Evolutionary conservation across 2,329 filamentous ascomycete species (phyloP).

Genomic region (Claviceps sorghi): DNA sequence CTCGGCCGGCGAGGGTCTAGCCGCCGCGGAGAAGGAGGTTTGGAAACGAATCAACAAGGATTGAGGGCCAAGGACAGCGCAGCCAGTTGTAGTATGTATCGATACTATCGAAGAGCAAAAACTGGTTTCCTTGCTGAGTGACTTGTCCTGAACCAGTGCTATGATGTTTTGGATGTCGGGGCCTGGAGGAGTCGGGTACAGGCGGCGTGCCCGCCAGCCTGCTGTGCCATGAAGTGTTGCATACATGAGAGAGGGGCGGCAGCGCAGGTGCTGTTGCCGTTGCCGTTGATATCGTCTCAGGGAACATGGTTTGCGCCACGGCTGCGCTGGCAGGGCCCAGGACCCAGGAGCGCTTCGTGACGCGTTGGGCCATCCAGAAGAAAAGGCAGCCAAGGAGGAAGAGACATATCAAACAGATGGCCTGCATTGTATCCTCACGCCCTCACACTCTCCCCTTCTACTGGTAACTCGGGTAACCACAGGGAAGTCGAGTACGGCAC

Average conservation of each 20-base stretch:
- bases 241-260: background rate
- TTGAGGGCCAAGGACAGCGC: slow-evolving; percentile 9
- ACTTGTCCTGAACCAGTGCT: background rate
- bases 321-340: background rate
- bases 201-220: background rate
- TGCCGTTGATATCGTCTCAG: background rate
- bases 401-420: slow-evolving; percentile 1
- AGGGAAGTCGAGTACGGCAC: slow-evolving; percentile 1
- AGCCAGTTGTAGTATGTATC: background rate
- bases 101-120: slow-evolving; percentile 1
- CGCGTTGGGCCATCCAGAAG: background rate
- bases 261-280: background rate
- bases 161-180: background rate
- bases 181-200: background rate
- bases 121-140: background rate
- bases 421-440: background rate
- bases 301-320: background rate
- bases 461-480: background rate
- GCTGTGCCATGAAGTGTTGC: background rate
- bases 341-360: background rate
- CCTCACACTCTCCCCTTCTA: background rate
- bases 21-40: slow-evolving; percentile 44
- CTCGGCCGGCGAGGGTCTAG: slow-evolving; percentile 41
- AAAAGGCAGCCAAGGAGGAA: background rate
- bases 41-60: slow-evolving; percentile 50